Evolutionary conservation across 257 asterid genomes (phyloP).

Genomic region (Solanum paucissectum): DNA sequence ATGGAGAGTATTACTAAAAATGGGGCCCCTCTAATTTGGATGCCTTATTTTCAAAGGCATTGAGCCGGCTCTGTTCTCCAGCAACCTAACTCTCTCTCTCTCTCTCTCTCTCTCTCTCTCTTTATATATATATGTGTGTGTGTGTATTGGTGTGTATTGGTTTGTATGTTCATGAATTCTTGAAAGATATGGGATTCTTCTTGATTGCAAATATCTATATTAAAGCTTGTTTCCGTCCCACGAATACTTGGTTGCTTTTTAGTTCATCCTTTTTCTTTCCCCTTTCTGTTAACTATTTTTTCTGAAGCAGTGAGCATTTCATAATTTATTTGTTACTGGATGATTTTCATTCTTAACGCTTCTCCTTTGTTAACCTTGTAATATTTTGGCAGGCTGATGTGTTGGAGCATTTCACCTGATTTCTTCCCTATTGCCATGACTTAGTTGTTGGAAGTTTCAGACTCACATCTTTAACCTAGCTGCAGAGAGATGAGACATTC

Average conservation of each 20-base stretch:
- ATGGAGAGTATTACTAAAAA: neutral
- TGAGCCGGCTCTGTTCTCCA: neutral
- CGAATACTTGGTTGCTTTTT: too few species aligned
- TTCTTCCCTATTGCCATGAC: constrained; percentile 78
- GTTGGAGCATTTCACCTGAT: constrained; percentile 92
- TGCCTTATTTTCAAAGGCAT: neutral
- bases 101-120: too few species aligned
- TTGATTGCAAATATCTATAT: constrained; percentile 22
- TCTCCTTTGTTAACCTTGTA: constrained; percentile 21
- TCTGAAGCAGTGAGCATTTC: constrained; percentile 3
- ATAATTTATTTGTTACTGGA: neutral
- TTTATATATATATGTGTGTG: too few species aligned
- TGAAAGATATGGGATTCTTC: constrained; percentile 9
- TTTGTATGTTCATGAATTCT: neutral
- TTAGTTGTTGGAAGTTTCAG: constrained; percentile 94
- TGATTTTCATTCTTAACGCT: neutral
- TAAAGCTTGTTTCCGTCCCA: constrained; percentile 1
- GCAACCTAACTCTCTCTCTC: neutral
- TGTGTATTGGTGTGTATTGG: neutral
- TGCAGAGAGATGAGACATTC: constrained; percentile 60
- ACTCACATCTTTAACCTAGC: constrained; percentile 90
- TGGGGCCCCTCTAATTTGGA: neutral
- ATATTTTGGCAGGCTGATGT: constrained; percentile 73
- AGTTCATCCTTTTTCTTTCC: neutral
- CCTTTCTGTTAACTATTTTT: neutral